Evolutionary conservation across 2,329 filamentous ascomycete species (phyloP), one percentile per base, ranked within the genome.

Genomic region (Didymella pinodella): DNA sequence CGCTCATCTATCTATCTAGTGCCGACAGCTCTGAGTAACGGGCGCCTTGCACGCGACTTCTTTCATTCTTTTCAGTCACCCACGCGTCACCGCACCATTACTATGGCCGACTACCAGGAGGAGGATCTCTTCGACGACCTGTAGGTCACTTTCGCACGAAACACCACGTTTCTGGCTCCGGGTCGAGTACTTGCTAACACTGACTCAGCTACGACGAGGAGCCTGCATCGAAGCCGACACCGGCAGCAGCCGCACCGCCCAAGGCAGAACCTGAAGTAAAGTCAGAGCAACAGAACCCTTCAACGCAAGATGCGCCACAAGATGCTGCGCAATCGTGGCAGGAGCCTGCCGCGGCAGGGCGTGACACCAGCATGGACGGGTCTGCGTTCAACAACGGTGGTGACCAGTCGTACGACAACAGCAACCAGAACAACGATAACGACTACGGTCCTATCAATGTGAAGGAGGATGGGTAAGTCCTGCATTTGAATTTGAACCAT

Each of bases 71-170:
- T 40, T 29, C 25, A 54, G 18, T 14, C 26, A 46, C 34, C 18
- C 38, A 34, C 26, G 18, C 43, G 18, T 43, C 44, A 29, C 54
- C 44, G 16, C 46, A 14, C 50, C 41, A 34, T 49, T 50, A 47
- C 40, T 20, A 60, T 60, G 57, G 87, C 91, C 47, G 92, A 95
- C 72, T 91, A 93, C 43, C 57, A 60, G 48, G 93, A 97, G 69
- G 93, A 97, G 74, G 93, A 97, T 84, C 90, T 97, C 79, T 97
- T 97, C 79, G 93, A 93, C 71, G 93, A 97, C 81, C 86, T 97
- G 93, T 97, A 83, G 81, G 92, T 85, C 16, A 56, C 28, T 6
- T 38, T 51, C 49, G 38, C 51, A 52, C 59, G 44, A 49, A 45
- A 18, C 22, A 7, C 47, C 48, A 20, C 28, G 49, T 16, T 20